Conservation (phyloP, 371 early-diverging fungal species). For the Zancudomyces culisetae region DNA sequence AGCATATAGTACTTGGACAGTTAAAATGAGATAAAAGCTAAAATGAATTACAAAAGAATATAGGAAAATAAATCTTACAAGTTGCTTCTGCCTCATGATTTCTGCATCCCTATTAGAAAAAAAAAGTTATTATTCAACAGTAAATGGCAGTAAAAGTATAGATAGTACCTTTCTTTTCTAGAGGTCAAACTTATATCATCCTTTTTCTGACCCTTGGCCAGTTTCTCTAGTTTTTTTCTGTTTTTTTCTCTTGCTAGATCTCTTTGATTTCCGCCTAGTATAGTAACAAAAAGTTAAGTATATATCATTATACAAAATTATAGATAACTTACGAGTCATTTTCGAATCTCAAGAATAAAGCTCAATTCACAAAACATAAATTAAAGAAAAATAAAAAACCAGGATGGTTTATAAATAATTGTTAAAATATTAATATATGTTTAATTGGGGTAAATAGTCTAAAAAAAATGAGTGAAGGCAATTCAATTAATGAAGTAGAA, state of each 20-base stretch:
- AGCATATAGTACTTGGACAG: background rate
- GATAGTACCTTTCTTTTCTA: constrained; percentile 2
- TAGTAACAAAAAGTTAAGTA: no score
- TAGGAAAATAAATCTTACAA: constrained; percentile 6
- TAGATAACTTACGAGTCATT: no score
- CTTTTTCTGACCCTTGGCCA: constrained; percentile 9
- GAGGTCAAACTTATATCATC: constrained; percentile 5
- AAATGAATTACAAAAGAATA: background rate
- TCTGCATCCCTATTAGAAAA: constrained; percentile 12
- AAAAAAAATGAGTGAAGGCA: no score
- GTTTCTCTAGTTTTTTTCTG: constrained; percentile 20
- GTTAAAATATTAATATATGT: no score
- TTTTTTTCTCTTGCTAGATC: constrained; percentile 20
- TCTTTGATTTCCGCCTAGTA: constrained; percentile 25
- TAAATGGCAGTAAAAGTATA: background rate
- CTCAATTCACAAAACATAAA: no score
- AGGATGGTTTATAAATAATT: no score
- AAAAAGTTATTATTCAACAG: background rate
- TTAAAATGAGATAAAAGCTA: background rate
- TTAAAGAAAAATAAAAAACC: no score
- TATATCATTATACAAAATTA: no score
- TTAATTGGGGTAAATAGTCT: no score
- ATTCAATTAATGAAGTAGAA: no score
- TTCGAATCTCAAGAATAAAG: no score
- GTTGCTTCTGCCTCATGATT: constrained; percentile 23